phyloP scores from a whole-genome alignment of 2,329 filamentous ascomycete genomes.

The Fusarium sp. region DNA sequence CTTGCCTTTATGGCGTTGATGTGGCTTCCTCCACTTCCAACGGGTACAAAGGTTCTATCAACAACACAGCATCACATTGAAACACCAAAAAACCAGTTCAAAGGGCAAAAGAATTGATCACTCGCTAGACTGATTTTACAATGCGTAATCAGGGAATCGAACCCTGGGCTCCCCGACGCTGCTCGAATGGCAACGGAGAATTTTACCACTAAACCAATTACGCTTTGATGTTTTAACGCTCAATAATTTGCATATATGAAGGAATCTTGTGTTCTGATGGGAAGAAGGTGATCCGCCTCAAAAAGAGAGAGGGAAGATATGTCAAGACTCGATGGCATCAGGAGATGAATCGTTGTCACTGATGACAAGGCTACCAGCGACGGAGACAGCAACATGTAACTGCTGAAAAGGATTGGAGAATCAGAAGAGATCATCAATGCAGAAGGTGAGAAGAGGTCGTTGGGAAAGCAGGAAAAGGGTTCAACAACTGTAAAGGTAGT shows the following conservation, averaged over 20 bases:
- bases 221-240: not conserved
- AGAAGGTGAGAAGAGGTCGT: no score
- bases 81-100: not conserved
- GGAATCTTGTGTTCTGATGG: not conserved
- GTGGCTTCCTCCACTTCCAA: not conserved
- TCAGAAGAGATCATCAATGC: no score
- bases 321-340: no score
- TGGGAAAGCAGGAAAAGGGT: no score
- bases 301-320: no score
- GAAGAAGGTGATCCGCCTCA: not conserved
- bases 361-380: not conserved
- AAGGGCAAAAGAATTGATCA: not conserved
- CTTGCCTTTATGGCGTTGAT: conserved; percentile 3
- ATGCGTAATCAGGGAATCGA: not conserved
- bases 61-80: not conserved
- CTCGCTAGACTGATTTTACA: not conserved
- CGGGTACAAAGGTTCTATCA: not conserved
- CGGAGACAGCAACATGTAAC: no score
- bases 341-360: not conserved
- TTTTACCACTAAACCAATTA: not conserved
- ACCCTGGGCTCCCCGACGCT: not conserved
- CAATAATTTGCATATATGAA: not conserved
- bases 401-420: no score
- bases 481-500: no score
- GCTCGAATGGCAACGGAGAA: not conserved